Evolutionary conservation across 495 filamentous ascomycete species (phyloP).

Genomic region (Podospora appendiculata): DNA sequence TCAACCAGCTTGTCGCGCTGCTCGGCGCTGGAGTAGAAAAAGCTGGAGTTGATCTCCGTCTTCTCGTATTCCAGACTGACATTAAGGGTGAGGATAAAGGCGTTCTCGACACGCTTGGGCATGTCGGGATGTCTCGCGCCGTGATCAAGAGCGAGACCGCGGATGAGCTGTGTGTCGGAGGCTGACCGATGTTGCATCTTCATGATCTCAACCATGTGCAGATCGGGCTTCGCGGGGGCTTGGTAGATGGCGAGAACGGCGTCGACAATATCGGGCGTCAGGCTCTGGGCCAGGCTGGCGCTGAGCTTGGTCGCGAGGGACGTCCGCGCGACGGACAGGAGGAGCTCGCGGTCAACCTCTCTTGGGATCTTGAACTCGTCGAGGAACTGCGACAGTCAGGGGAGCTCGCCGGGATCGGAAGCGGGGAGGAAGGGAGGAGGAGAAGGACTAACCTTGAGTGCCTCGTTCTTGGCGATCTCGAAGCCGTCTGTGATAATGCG

Average conservation of each 20-base stretch:
- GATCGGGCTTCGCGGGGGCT: constrained; percentile 81
- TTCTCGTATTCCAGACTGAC: constrained; percentile 99
- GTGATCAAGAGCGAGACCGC: constrained; percentile 88
- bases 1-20: constrained; percentile 97
- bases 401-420: not conserved
- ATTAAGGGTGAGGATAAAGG: constrained; percentile 89
- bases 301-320: constrained; percentile 94
- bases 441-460: constrained; percentile 61
- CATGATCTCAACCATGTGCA: constrained; percentile 99
- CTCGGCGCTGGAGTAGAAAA: constrained; percentile 96
- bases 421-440: not conserved
- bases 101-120: constrained; percentile 93
- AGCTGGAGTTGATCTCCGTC: constrained; percentile 96
- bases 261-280: constrained; percentile 91
- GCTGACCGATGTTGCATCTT: constrained; percentile 98
- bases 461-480: constrained; percentile 90
- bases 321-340: constrained; percentile 88
- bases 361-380: constrained; percentile 85
- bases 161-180: constrained; percentile 91
- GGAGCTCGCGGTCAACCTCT: constrained; percentile 85
- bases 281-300: constrained; percentile 74
- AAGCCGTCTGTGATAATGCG: constrained; percentile 96
- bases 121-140: constrained; percentile 97
- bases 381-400: constrained; percentile 60
- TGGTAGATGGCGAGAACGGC: constrained; percentile 91